Base-by-base conservation (phyloP, 306 rosid species). In the Citrullus amarus region DNA sequence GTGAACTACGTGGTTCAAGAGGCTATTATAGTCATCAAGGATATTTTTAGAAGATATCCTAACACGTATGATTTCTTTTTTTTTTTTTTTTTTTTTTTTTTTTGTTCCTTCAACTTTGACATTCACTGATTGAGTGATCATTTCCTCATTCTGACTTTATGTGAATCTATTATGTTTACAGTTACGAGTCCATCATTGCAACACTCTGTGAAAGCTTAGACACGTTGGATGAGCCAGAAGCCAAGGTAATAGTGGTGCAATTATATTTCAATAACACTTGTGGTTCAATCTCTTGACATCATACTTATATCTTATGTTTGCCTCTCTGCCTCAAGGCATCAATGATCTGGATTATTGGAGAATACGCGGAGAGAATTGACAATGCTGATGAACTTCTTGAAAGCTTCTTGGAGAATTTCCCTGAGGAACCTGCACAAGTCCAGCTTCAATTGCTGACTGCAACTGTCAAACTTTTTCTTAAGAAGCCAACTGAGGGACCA, bases 341-440 rank as follows among this genome's bases (percentile, higher is more conserved):
- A 16, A 96, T 96, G 99, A 96, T 96, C 59, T 96, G 99, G 99
- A 96, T 96, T 80, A 96, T 96, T 86, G 99, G 99, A 56, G 99
- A 96, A 79, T 96, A 96, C 79, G 99, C 99, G 9, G 99, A 96
- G 86, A 90, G 99, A 90, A 96, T 96, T 85, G 99, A 96, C 86
- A 96, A 96, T 86, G 99, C 99, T 46, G 99, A 96, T 77, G 99
- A 96, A 86, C 99, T 96, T 76, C 99, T 96, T 78, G 98, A 96
- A 80, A 96, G 99, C 83, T 96, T 96, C 89, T 84, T 96, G 87
- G 99, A 96, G 86, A 92, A 90, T 87, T 88, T 85, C 51, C 93
- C 89, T 0, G 99, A 96, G 93, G 99, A 96, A 84, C 99, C 99
- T 74, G 99, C 99, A 43, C 99, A 90, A 84, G 99, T 96, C 74